These are phyloP conservation scores for Aspergillus asperescens DNA, from an alignment of 495 filamentous ascomycete genomes.

Conservation along the genomic window DNA sequence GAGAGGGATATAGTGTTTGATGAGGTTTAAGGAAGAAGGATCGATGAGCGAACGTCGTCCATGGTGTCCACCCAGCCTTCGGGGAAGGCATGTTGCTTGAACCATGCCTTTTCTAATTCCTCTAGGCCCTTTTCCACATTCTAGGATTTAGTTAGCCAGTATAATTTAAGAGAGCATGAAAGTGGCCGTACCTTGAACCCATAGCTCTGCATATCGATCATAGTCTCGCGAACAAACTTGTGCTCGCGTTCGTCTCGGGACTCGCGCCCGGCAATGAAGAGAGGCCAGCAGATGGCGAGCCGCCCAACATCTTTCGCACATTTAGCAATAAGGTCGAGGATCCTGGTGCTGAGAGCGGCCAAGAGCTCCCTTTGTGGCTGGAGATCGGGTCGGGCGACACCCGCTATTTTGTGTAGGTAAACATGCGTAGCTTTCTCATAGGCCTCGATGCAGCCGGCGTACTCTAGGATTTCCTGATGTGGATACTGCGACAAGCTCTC, in stretches of 20 bases:
- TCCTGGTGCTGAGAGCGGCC: slow-evolving; percentile 32
- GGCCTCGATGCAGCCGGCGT: slow-evolving; percentile 38
- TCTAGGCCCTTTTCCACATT: slow-evolving; percentile 38
- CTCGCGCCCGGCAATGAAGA: slow-evolving; percentile 38
- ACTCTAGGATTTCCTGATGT: slow-evolving; percentile 32
- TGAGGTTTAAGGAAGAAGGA: slow-evolving; percentile 30
- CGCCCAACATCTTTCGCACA: slow-evolving; percentile 36
- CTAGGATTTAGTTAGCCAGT: slow-evolving; percentile 15
- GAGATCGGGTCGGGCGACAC: slow-evolving; percentile 29
- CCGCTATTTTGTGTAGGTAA: slow-evolving; percentile 33
- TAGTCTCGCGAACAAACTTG: slow-evolving; percentile 32
- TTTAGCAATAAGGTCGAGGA: slow-evolving; percentile 30
- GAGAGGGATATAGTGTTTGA: too few species aligned
- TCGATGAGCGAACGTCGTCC: slow-evolving; percentile 36
- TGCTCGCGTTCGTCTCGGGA: slow-evolving; percentile 32
- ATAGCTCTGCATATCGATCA: slow-evolving; percentile 33
- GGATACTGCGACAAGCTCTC: slow-evolving; percentile 27
- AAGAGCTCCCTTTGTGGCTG: slow-evolving; percentile 26
- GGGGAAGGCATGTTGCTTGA: slow-evolving; percentile 36
- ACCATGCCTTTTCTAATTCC: slow-evolving; percentile 32
- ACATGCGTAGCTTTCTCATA: slow-evolving; percentile 41
- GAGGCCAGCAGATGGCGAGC: slow-evolving; percentile 35
- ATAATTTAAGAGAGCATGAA: not conserved
- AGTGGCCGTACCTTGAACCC: slow-evolving; percentile 31
- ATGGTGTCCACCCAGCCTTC: slow-evolving; percentile 37